Conservation (phyloP, 179 eudicot genomes). For the Silene vulgaris region DNA sequence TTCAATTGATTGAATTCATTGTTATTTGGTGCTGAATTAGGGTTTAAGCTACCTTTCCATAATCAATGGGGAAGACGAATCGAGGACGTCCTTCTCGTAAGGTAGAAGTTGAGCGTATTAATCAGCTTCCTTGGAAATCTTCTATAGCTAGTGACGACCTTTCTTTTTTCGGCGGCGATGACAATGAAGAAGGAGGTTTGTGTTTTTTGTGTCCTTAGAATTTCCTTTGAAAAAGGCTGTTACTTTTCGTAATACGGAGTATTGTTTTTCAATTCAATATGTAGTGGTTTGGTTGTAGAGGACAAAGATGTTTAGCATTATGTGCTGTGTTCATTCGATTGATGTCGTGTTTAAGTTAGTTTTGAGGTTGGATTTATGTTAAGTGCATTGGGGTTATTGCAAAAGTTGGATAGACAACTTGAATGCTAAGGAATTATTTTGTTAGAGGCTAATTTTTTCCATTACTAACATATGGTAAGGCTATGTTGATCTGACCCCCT, state of each 20-base stretch:
- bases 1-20: not conserved
- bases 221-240: not conserved
- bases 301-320: too few relatives aligned
- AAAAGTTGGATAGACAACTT: too few relatives aligned
- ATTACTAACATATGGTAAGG: too few relatives aligned
- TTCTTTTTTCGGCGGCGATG: conserved; percentile 44
- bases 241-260: not conserved
- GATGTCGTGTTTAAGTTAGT: not conserved
- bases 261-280: too few relatives aligned
- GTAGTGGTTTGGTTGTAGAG: too few relatives aligned
- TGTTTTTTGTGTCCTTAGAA: not conserved
- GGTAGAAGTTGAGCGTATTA: conserved; percentile 44
- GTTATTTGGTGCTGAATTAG: not conserved
- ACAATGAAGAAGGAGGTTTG: conserved; percentile 66
- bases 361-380: not conserved
- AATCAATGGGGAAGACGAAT: conserved; percentile 26
- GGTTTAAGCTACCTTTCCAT: not conserved
- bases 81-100: conserved; percentile 27
- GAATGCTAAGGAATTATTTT: too few relatives aligned
- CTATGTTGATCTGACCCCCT: too few relatives aligned
- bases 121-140: conserved; percentile 60
- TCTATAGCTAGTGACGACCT: conserved; percentile 43
- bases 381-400: not conserved
- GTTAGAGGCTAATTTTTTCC: too few relatives aligned
- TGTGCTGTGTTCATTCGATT: not conserved